These are phyloP conservation scores for Hirschfeldia incana DNA, from an alignment of 345 rosid genomes.

Conservation along the genomic window DNA sequence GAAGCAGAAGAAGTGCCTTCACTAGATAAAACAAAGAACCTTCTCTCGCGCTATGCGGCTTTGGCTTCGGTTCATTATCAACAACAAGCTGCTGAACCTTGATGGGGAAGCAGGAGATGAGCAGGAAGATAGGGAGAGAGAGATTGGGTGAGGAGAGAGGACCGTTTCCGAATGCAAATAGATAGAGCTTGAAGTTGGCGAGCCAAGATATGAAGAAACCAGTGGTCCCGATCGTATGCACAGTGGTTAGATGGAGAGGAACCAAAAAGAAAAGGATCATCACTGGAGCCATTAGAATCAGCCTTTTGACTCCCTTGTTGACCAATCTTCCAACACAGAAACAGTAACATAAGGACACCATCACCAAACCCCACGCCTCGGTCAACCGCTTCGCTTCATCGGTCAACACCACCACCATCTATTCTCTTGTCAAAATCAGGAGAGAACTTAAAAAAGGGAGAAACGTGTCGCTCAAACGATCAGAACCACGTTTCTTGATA, in stretches of 20 bases:
- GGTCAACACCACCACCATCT: neutral
- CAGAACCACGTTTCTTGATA: neutral
- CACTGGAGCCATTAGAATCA: neutral
- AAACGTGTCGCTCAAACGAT: neutral
- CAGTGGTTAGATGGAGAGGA: conserved; percentile 1
- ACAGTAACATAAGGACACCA: conserved; percentile 3
- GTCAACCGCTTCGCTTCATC: conserved; percentile 1
- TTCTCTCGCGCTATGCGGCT: neutral
- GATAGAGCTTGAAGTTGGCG: conserved; percentile 11
- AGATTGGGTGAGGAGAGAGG: neutral
- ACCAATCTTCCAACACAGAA: neutral
- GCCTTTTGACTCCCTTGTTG: neutral
- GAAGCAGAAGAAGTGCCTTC: neutral
- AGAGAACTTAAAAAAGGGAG: neutral
- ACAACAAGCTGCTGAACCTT: neutral
- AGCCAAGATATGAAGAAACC: conserved; percentile 7
- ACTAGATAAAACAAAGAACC: neutral
- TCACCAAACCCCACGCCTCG: neutral
- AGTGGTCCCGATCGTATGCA: conserved; percentile 8
- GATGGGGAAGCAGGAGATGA: conserved; percentile 8
- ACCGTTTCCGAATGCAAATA: neutral
- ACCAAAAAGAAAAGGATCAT: neutral
- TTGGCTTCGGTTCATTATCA: neutral
- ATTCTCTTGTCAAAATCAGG: neutral
- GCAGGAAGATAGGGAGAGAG: neutral